Conservation (phyloP, 805 yeast genomes). For the Saccharomycopsis capsularis region DNA sequence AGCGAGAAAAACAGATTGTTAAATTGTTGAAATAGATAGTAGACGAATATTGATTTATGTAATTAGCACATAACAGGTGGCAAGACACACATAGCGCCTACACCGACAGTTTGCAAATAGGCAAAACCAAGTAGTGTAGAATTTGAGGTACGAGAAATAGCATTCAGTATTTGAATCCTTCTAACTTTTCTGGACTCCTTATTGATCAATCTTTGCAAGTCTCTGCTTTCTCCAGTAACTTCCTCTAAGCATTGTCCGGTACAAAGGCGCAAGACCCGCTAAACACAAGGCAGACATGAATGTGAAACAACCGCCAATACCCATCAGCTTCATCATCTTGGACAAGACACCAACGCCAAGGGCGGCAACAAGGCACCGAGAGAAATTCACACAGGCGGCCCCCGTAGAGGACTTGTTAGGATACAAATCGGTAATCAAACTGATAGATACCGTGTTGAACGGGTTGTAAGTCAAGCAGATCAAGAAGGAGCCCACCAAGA, state of each 20-base stretch:
- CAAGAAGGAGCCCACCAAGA: conserved; percentile 41
- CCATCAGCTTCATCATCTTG: conserved; percentile 49
- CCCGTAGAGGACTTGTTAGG: conserved; percentile 69
- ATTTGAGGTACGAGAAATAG: no score
- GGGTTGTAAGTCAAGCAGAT: conserved; percentile 1
- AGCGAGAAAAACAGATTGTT: no score
- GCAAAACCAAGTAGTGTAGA: no score
- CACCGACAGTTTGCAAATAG: no score
- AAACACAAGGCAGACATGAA: conserved; percentile 50
- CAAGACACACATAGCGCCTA: no score
- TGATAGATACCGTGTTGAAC: not conserved
- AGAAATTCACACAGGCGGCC: conserved; percentile 62
- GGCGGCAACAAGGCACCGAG: conserved; percentile 69
- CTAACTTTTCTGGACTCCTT: no score
- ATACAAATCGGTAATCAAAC: not conserved
- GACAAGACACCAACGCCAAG: conserved; percentile 60
- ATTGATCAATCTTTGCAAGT: not conserved
- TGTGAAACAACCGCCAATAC: conserved; percentile 71
- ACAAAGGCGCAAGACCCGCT: conserved; percentile 14
- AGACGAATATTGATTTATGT: no score
- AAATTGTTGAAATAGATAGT: no score
- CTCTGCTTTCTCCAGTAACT: not conserved
- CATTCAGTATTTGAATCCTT: no score
- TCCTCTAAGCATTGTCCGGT: conserved; percentile 1
- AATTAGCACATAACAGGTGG: no score